phyloP scores from a whole-genome alignment of 2,329 filamentous ascomycete genomes.

The Talaromyces funiculosus region DNA sequence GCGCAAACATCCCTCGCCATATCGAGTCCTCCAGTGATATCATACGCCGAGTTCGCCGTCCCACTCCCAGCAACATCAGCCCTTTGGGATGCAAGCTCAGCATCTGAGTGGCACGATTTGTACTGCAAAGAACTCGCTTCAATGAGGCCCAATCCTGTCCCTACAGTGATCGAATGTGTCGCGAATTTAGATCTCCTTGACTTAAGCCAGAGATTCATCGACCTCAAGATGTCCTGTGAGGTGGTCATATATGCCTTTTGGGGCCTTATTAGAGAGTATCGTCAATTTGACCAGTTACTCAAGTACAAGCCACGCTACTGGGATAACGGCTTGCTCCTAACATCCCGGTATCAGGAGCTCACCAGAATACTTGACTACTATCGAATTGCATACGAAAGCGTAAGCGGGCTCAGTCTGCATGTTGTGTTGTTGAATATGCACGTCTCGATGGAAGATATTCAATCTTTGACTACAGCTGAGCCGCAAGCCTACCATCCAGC shows the following conservation, averaged over 20 bases:
- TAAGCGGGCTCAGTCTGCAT: conserved; percentile 6
- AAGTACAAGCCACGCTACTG: conserved; percentile 20
- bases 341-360: conserved; percentile 26
- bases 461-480: conserved; percentile 6
- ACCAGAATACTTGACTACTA: conserved; percentile 22
- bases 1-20: background rate
- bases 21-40: background rate
- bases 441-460: conserved; percentile 14
- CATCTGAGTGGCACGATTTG: background rate
- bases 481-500: background rate
- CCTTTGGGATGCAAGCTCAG: background rate
- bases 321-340: conserved; percentile 23
- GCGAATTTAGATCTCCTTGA: conserved; percentile 7
- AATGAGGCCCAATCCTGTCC: background rate
- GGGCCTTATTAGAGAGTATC: conserved; percentile 27
- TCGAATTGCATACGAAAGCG: conserved; percentile 13
- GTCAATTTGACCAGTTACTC: conserved; percentile 25
- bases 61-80: background rate
- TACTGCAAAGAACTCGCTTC: background rate
- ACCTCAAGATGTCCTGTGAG: conserved; percentile 19
- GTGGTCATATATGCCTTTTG: conserved; percentile 29
- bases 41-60: background rate
- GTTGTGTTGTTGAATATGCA: conserved; percentile 12
- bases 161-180: conserved; percentile 1
- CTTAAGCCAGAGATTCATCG: background rate